Evolutionary conservation across 1,139 yeast genomes (phyloP), one percentile per base, ranked within the genome.

Genomic region (Pichia sp.): DNA sequence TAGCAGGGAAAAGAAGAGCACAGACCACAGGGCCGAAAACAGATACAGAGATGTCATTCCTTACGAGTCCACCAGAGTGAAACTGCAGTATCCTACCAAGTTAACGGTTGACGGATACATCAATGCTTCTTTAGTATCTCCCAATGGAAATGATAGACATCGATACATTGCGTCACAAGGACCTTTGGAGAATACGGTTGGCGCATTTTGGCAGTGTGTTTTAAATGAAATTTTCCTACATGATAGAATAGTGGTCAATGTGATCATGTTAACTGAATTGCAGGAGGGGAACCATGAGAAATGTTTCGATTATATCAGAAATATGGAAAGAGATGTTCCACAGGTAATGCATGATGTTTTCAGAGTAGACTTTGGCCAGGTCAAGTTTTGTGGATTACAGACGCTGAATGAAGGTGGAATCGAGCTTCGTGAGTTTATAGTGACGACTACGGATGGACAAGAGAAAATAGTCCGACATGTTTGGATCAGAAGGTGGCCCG

Each of bases 211-310:
- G 75, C 53, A 76, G 72, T 42, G 92, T 87, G 64, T 90, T 89
- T 67, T 92, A 97, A 98, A 84, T 85, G 55, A 90, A 89, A 96
- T 82, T 87, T 43, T 80, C 60, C 72, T 73, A 42, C 65, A 71
- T 1, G 63, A 66, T 26, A 58, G 67, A 11, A 70, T 72, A 15
- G 70, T 76, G 15, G 77, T 87, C 1, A 80, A 85, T 1, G 75
- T 93, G 8, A 85, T 89, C 11, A 93, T 92, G 98, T 82, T 93
- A 49, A 92, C 99, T 0, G 95, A 96, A 0, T 69, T 90, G 51
- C 69, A 69, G n/a, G 96, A 90, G 65, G 72, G 40, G 8, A 34
- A 45, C 15, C 70, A 76, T 50, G 80, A 75, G 53, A 90, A 92
- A 68, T 90, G 97, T 67, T 76, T 71, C 58, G 52, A 57, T 47